phyloP scores from a whole-genome alignment of 2,329 filamentous ascomycete species.

The Onygenales sp. region DNA sequence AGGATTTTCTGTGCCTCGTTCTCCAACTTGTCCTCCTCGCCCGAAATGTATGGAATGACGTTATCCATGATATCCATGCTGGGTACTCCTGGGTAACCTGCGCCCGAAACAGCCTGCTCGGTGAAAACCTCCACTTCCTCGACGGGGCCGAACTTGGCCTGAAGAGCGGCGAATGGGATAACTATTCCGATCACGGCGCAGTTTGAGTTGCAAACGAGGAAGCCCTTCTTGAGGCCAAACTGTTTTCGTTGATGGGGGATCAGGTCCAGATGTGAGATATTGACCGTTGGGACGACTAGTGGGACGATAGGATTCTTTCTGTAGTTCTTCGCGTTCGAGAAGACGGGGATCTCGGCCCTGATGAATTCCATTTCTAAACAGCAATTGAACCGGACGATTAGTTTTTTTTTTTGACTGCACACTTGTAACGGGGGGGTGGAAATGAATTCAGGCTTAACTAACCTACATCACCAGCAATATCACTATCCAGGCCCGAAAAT shows the following conservation, averaged over 20 bases:
- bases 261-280: conserved; percentile 74
- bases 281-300: conserved; percentile 90
- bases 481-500: conserved; percentile 85
- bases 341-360: conserved; percentile 77
- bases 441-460: conserved; percentile 20
- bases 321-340: conserved; percentile 98
- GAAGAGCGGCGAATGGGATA: conserved; percentile 85
- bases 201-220: conserved; percentile 96
- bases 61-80: conserved; percentile 97
- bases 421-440: background rate
- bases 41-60: conserved; percentile 83
- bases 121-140: conserved; percentile 77
- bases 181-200: conserved; percentile 95
- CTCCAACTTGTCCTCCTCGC: conserved; percentile 94
- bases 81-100: conserved; percentile 61
- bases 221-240: conserved; percentile 67
- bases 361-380: conserved; percentile 76
- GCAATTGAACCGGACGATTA: conserved; percentile 1
- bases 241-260: conserved; percentile 79
- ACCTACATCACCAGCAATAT: conserved; percentile 89
- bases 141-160: conserved; percentile 73
- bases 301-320: conserved; percentile 82
- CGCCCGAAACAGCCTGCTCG: conserved; percentile 88
- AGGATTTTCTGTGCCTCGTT: conserved; percentile 93
- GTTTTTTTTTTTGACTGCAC: background rate